Evolutionary conservation across 768 basidiomycete genomes (phyloP).

Genomic region (Collybia sordida): DNA sequence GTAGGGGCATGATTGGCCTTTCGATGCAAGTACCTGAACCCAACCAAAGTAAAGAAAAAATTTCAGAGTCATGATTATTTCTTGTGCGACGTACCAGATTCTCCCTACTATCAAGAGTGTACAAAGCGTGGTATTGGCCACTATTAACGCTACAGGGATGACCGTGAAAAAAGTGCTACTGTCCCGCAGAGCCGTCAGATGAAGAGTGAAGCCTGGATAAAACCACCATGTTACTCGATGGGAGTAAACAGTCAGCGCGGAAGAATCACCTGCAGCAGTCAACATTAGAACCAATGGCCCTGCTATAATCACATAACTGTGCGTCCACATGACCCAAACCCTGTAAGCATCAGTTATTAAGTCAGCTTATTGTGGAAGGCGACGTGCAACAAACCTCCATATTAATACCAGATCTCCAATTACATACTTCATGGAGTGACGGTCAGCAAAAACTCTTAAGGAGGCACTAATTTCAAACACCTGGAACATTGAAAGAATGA

Average conservation of each 20-base stretch:
- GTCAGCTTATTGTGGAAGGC: no score
- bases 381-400: constrained; percentile 7
- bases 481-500: constrained; percentile 2
- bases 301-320: neutral
- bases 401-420: constrained; percentile 12
- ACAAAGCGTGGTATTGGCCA: neutral
- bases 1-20: no score
- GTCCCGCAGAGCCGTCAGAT: neutral
- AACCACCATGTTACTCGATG: neutral
- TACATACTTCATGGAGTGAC: constrained; percentile 7
- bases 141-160: neutral
- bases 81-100: neutral
- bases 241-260: neutral
- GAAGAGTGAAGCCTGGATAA: neutral
- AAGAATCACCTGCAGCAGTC: neutral
- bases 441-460: no score
- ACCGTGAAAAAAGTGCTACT: neutral
- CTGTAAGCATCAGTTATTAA: no score
- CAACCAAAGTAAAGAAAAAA: no score
- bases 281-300: neutral
- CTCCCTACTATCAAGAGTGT: neutral
- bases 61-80: no score
- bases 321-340: neutral
- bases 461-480: neutral
- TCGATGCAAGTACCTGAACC: no score